These are phyloP conservation scores for Russula foetens DNA, from an alignment of 768 basidiomycete species.

Conservation along the genomic window DNA sequence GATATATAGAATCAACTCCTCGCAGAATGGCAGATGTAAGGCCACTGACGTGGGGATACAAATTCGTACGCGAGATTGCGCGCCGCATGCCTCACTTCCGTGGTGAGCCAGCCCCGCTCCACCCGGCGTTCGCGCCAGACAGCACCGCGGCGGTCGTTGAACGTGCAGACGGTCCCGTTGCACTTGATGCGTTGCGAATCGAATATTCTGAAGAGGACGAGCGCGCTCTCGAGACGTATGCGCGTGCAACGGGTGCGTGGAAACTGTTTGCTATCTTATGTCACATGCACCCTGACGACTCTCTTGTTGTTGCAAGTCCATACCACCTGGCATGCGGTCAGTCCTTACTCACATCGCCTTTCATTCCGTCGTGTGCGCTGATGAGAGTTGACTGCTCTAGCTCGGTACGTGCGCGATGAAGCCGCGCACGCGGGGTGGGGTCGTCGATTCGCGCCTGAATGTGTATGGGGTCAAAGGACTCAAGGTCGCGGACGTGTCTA, in stretches of 20 bases:
- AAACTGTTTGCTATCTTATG: background rate
- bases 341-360: background rate
- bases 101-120: too few species aligned
- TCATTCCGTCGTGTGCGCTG: slow-evolving; percentile 38
- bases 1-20: too few species aligned
- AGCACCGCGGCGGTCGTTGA: slow-evolving; percentile 27
- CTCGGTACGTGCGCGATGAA: too few species aligned
- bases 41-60: slow-evolving; percentile 45
- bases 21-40: slow-evolving; percentile 29
- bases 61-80: slow-evolving; percentile 43
- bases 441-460: too few species aligned
- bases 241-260: slow-evolving; percentile 26
- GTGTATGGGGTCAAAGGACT: slow-evolving; percentile 52
- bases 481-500: slow-evolving; percentile 45
- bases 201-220: slow-evolving; percentile 27
- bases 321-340: background rate
- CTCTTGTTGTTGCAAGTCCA: too few species aligned
- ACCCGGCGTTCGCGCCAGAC: slow-evolving; percentile 31
- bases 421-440: too few species aligned
- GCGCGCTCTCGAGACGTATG: too few species aligned
- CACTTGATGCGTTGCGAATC: slow-evolving; percentile 26
- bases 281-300: too few species aligned
- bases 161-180: slow-evolving; percentile 19
- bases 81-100: too few species aligned
- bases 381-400: slow-evolving; percentile 47